Evolutionary conservation across 805 yeast species (phyloP), one percentile per base, ranked within the genome.

Genomic region (Schizosaccharomyces osmophilus): DNA sequence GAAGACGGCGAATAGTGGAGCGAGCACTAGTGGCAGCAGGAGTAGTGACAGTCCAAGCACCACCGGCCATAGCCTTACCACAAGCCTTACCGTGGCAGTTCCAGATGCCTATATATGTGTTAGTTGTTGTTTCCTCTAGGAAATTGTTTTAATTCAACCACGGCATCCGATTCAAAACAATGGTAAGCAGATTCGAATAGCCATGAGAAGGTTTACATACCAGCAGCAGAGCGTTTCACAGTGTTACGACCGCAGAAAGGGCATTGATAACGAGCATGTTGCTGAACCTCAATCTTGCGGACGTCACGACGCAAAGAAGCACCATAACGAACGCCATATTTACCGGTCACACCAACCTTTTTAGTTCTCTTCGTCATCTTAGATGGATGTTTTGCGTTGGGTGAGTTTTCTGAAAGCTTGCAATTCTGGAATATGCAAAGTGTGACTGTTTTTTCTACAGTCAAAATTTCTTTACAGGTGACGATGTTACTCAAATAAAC

Each of bases 341-440:
- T 94, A 84, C 99, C 99, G 78, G 99, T 93, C 83, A 93, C 93
- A 79, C 99, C 99, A 78, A 93, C 99, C 88, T 93, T 93, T 95
- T 93, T 93, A 73, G 99, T 93, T 86, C 99, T 89, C 82, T 94
- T 93, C 79, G 98, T 86, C 99, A 59, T 59, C 48, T 41, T 57
- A 26, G 51, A 45, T 24, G 26, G 51, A 24, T 45, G 51, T 45
- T 45, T 45, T 45, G 51, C 51, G 51, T 45, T 45, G 51, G 51
- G 15, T 45, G 51, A 45, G 26, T 24, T 45, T 45, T n/a, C 22
- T 9, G 5, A 24, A 19, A 2, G 13, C 22, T 45, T 45, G 17
- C 22, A 19, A 9, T 45, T 24, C 51, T 19, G 26, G 26, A 24
- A 19, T 45, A 45, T 45, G 22, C 26, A n/a, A 19, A 22, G 8